Conservation (phyloP, 208 protist species). For the Porcisia deanei region DNA sequence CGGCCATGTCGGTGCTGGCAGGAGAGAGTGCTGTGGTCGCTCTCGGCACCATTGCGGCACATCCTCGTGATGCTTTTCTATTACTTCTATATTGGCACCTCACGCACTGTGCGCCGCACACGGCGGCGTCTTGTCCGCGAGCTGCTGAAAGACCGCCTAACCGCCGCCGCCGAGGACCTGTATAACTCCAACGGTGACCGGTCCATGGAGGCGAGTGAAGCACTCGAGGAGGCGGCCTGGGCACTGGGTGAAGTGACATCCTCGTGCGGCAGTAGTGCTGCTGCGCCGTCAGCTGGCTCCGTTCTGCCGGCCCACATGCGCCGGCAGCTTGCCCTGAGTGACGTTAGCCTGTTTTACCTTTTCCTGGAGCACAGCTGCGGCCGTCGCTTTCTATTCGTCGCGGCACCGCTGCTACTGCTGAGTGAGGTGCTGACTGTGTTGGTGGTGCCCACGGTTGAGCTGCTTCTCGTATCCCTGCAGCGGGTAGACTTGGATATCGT, state of each 20-base stretch:
- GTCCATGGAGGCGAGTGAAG: conserved; percentile 32
- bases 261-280: conserved; percentile 32
- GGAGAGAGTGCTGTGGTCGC: conserved; percentile 32
- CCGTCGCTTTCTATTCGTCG: conserved; percentile 49
- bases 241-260: conserved; percentile 38
- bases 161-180: conserved; percentile 22
- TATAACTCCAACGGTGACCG: conserved; percentile 24
- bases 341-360: conserved; percentile 56
- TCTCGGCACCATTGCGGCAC: conserved; percentile 39
- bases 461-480: conserved; percentile 25
- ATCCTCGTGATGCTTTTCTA: conserved; percentile 44
- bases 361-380: conserved; percentile 67
- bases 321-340: conserved; percentile 37
- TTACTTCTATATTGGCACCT: conserved; percentile 47
- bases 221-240: conserved; percentile 31
- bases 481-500: conserved; percentile 11
- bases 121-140: conserved; percentile 42
- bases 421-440: conserved; percentile 41
- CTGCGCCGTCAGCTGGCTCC: conserved; percentile 36
- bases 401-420: conserved; percentile 50
- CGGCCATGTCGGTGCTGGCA: conserved; percentile 34
- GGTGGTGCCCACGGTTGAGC: conserved; percentile 36
- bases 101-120: conserved; percentile 43
- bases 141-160: conserved; percentile 48
- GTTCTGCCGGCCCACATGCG: conserved; percentile 45